Base-by-base conservation (phyloP, 768 basidiomycete species). In the Lyophyllum semitale region DNA sequence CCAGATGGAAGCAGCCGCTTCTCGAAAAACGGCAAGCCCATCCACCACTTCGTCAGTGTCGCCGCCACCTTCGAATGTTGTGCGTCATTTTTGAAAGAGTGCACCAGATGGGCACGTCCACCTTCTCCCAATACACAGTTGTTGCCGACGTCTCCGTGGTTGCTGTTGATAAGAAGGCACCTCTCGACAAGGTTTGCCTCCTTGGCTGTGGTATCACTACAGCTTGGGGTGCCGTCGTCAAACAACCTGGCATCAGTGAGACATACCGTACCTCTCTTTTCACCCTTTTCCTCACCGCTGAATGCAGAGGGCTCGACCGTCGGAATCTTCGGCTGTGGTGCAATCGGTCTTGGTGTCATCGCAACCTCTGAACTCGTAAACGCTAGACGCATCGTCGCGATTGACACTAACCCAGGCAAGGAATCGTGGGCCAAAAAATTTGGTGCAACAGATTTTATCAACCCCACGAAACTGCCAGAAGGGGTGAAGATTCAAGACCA, bases 101-200 rank as follows among this genome's bases (percentile, higher is more conserved):
- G 26, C 13, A n/a, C 13, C 40, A 97, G 95, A 99, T 98, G 97
- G 97, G 97, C 40, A 93, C 90, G 25, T 98, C 96, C 29, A 96
- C 97, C 2, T 99, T 99, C 78, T 97, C 96, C n/a, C 95, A 98
- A 70, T 99, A 98, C 78, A 97, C 97, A 8, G 97, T 99, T 55
- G 94, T 99, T 2, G 91, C 94, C 43, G 95, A 99, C 61, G 95
- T 95, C 42, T 98, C 95, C 18, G 91, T 99, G 23, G 97, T 98
- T 49, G 85, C 93, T 15, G 87, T 99, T 56, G 87, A 88, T 74
- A 80, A 84, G 57, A 76, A 82, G 57, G 97, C 97, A 1, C 93
- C 94, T 8, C 82, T 99, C 13, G 90, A 98, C 26, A 97, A 94
- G 67, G 93, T 95, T n/a, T 98, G 97, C 74, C 81, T 99, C 29